Conservation (phyloP, 2,329 filamentous ascomycete genomes). For the Aspergillus ibericus region DNA sequence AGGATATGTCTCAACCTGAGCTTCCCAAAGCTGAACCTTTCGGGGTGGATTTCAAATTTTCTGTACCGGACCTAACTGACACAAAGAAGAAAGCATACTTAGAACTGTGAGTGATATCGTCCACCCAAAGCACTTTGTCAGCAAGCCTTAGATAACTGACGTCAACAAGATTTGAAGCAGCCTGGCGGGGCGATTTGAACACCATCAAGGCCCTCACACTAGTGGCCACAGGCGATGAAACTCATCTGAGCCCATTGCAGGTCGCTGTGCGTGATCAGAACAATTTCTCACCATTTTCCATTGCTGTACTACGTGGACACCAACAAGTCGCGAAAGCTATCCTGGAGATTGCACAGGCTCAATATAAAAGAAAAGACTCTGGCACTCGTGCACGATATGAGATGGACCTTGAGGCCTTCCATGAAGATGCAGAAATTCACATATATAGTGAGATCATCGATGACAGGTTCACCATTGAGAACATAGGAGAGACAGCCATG, state of each 20-base stretch:
- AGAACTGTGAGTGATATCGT: slow-evolving; percentile 53
- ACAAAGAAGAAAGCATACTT: slow-evolving; percentile 61
- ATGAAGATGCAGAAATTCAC: slow-evolving; percentile 23
- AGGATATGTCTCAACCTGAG: not conserved
- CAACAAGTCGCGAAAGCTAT: slow-evolving; percentile 63
- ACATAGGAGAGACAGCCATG: slow-evolving; percentile 68
- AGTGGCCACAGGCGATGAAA: slow-evolving; percentile 42
- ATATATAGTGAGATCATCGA: slow-evolving; percentile 58
- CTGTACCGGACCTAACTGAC: slow-evolving; percentile 51
- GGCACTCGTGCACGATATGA: slow-evolving; percentile 42
- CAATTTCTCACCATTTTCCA: slow-evolving; percentile 62
- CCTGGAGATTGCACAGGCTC: slow-evolving; percentile 67
- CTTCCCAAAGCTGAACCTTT: slow-evolving; percentile 42
- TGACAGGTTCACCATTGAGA: slow-evolving; percentile 71
- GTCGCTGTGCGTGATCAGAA: slow-evolving; percentile 59
- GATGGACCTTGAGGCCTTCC: slow-evolving; percentile 19
- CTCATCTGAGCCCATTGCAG: slow-evolving; percentile 61
- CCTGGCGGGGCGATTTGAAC: slow-evolving; percentile 68
- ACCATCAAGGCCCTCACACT: slow-evolving; percentile 51
- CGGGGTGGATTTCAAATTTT: slow-evolving; percentile 54
- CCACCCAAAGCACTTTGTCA: not conserved
- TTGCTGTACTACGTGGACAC: slow-evolving; percentile 68
- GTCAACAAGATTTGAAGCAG: slow-evolving; percentile 60
- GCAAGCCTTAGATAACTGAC: slow-evolving; percentile 31
- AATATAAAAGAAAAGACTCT: slow-evolving; percentile 33